A percentile compares a stretch with the other conserved stretches of the same genome.
Evolutionary conservation across 1,284 basidiomycete genomes (phyloP).

Genomic region (Cryptococcus sp.): DNA sequence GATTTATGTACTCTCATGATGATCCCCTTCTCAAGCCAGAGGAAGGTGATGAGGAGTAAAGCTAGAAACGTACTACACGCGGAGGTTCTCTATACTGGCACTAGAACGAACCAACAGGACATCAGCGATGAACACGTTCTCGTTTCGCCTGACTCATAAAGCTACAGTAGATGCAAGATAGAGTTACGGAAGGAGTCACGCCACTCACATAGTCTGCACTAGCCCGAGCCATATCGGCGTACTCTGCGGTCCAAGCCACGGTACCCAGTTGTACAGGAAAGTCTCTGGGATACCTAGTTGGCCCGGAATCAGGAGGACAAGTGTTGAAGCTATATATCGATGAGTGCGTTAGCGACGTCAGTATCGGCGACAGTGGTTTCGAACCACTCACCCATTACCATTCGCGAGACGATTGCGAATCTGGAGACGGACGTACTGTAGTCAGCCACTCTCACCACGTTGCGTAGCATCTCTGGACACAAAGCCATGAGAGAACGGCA

Average conservation of each 20-base stretch:
- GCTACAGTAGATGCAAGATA: too few relatives aligned
- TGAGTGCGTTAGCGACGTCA: neutral
- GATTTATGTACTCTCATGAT: neutral
- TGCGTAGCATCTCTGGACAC: neutral
- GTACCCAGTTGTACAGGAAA: conserved; percentile 24
- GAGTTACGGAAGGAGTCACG: neutral
- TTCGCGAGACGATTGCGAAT: conserved; percentile 20
- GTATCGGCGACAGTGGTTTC: neutral
- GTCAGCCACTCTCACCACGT: neutral
- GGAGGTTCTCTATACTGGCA: conserved; percentile 27
- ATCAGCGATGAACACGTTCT: neutral
- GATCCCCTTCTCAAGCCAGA: neutral
- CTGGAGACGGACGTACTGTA: conserved; percentile 3
- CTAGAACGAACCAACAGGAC: conserved; percentile 10
- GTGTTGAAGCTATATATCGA: conserved; percentile 4
- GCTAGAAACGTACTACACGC: conserved; percentile 23
- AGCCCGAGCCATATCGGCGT: conserved; percentile 31
- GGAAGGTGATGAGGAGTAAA: neutral
- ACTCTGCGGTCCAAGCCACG: conserved; percentile 37
- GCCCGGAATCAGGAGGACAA: conserved; percentile 16
- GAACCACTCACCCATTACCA: conserved; percentile 15
- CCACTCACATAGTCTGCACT: conserved; percentile 29
- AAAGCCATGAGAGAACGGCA: neutral
- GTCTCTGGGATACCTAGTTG: conserved; percentile 36
- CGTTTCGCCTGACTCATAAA: too few relatives aligned